phyloP scores from a whole-genome alignment of 2,329 filamentous ascomycete species.

The Colletotrichum gloeosporioides region DNA sequence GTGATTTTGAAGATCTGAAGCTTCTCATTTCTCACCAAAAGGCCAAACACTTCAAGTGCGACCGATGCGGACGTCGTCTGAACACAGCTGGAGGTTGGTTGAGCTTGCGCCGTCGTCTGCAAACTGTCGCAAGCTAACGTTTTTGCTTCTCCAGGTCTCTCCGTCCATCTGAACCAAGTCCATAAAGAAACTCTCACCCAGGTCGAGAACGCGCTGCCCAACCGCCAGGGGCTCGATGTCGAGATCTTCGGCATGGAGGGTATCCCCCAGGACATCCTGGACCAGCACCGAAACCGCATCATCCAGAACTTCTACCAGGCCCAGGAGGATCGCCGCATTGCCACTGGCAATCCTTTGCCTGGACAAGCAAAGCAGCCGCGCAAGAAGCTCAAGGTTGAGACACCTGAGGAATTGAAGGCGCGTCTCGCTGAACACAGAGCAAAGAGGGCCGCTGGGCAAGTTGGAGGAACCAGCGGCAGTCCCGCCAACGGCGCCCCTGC shows the following conservation, averaged over 20 bases:
- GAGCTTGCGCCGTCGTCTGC: neutral
- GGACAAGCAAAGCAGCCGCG: conserved; percentile 70
- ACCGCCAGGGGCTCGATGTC: conserved; percentile 83
- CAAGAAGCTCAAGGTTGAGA: conserved; percentile 77
- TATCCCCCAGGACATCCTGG: conserved; percentile 83
- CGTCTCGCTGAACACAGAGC: conserved; percentile 80
- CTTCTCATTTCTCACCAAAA: conserved; percentile 97
- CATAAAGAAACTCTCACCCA: conserved; percentile 90
- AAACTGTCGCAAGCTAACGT: conserved; percentile 10
- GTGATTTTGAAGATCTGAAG: conserved; percentile 97
- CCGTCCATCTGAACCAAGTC: conserved; percentile 97
- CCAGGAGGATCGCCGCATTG: conserved; percentile 80
- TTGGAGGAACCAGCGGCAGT: conserved; percentile 56
- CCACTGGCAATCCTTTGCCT: conserved; percentile 83
- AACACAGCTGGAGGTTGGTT: conserved; percentile 90
- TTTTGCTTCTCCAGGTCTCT: conserved; percentile 68
- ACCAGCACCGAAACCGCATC: conserved; percentile 86
- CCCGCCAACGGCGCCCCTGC: conserved; percentile 37
- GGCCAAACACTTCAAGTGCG: conserved; percentile 99
- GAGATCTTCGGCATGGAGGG: conserved; percentile 99
- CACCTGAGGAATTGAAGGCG: conserved; percentile 78
- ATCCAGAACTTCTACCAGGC: conserved; percentile 84
- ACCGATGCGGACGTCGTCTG: conserved; percentile 83
- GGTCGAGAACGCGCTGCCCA: conserved; percentile 91
- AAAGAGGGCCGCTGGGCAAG: conserved; percentile 65